phyloP scores from a whole-genome alignment of 495 filamentous ascomycete genomes.

The Aspergillus baeticus region DNA sequence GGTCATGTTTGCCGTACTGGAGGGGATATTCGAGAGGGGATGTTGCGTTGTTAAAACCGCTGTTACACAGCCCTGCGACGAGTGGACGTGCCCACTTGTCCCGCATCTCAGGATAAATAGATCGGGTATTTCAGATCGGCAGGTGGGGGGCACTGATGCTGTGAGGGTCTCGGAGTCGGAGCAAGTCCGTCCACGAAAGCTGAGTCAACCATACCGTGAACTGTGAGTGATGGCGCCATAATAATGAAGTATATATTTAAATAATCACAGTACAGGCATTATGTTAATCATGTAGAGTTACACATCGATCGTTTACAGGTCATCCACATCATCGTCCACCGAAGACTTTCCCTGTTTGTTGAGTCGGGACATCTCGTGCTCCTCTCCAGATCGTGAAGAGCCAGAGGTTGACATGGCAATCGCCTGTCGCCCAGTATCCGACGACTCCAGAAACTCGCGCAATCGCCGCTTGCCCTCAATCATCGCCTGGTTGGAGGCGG shows the following conservation, averaged over 20 bases:
- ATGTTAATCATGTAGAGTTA: conserved; percentile 20
- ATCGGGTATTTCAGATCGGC: background rate
- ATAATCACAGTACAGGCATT: conserved; percentile 19
- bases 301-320: conserved; percentile 31
- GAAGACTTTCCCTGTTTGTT: conserved; percentile 29
- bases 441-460: conserved; percentile 79
- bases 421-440: conserved; percentile 76
- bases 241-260: conserved; percentile 9
- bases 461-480: conserved; percentile 87
- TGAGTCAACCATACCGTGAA: background rate
- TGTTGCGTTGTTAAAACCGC: too few relatives aligned
- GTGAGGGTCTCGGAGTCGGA: conserved; percentile 11
- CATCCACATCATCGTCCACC: conserved; percentile 36
- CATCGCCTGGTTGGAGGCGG: conserved; percentile 79
- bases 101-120: background rate
- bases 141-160: background rate
- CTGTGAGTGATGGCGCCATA: background rate
- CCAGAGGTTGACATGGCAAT: conserved; percentile 62
- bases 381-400: conserved; percentile 25
- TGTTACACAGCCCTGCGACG: background rate
- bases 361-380: conserved; percentile 49
- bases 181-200: conserved; percentile 17
- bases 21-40: too few relatives aligned
- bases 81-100: background rate
- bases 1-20: conserved; percentile 26